Percentiles rank a stretch among this genome's conserved stretches.
Conservation (phyloP, 2,329 filamentous ascomycete species). For the Drechmeria coniospora region DNA sequence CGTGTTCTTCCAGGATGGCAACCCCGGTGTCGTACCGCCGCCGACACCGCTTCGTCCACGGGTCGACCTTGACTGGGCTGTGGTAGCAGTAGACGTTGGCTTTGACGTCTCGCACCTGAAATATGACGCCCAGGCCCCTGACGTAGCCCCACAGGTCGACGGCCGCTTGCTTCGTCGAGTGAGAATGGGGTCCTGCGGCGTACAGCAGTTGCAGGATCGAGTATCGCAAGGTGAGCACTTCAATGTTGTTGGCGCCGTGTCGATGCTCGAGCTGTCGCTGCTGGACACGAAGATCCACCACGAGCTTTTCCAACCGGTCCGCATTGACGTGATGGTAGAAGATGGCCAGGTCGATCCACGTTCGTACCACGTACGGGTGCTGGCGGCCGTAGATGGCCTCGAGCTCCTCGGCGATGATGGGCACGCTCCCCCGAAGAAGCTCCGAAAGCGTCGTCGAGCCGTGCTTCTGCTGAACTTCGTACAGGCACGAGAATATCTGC, state of each 20-base stretch:
- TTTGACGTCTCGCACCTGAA: constrained; percentile 19
- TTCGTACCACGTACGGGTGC: constrained; percentile 26
- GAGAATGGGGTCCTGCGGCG: constrained; percentile 16
- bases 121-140: constrained; percentile 19
- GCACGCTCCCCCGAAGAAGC: constrained; percentile 24
- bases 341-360: constrained; percentile 25
- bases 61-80: constrained; percentile 26
- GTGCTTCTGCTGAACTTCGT: constrained; percentile 30
- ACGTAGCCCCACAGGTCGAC: constrained; percentile 22
- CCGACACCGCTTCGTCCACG: constrained; percentile 26
- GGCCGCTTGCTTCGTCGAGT: constrained; percentile 19
- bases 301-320: constrained; percentile 21
- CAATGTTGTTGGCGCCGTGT: constrained; percentile 16
- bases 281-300: constrained; percentile 20
- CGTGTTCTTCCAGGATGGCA: constrained; percentile 21
- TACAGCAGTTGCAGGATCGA: constrained; percentile 24
- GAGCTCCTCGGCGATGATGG: constrained; percentile 26
- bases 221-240: constrained; percentile 24
- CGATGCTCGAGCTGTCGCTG: constrained; percentile 20
- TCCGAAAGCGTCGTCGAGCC: constrained; percentile 26
- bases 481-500: constrained; percentile 25
- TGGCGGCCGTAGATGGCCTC: constrained; percentile 27
- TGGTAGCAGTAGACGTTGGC: constrained; percentile 27
- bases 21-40: constrained; percentile 23
- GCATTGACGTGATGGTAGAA: constrained; percentile 22